These are phyloP conservation scores for Penicillium odoratum DNA, from an alignment of 495 filamentous ascomycete genomes.

Conservation along the genomic window DNA sequence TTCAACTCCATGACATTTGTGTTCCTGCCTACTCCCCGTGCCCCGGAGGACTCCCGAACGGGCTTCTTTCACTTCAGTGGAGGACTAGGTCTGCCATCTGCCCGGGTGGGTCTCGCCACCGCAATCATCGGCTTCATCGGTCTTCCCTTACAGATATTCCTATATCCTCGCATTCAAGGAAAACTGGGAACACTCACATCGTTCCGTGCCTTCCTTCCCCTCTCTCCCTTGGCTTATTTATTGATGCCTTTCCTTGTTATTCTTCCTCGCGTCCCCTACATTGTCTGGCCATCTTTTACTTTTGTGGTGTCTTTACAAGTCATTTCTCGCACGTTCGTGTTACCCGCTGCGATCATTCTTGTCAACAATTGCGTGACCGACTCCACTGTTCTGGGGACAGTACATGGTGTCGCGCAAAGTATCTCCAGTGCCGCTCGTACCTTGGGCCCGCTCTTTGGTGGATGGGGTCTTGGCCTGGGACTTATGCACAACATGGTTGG, in stretches of 20 bases:
- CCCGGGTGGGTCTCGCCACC: slow-evolving; percentile 67
- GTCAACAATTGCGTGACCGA: slow-evolving; percentile 69
- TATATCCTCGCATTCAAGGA: slow-evolving; percentile 64
- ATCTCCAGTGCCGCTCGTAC: slow-evolving; percentile 60
- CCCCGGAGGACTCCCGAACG: slow-evolving; percentile 43
- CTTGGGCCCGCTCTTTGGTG: slow-evolving; percentile 65
- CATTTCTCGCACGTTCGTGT: slow-evolving; percentile 67
- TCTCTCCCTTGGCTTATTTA: slow-evolving; percentile 67
- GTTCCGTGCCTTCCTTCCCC: slow-evolving; percentile 56
- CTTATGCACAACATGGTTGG: slow-evolving; percentile 66
- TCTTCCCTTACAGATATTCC: slow-evolving; percentile 65
- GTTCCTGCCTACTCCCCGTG: slow-evolving; percentile 66
- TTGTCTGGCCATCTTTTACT: slow-evolving; percentile 60
- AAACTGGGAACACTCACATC: slow-evolving; percentile 62
- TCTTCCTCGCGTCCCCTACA: slow-evolving; percentile 45
- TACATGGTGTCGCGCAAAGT: slow-evolving; percentile 70
- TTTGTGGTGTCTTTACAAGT: slow-evolving; percentile 66
- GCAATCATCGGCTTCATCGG: slow-evolving; percentile 69
- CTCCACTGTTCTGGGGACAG: slow-evolving; percentile 61
- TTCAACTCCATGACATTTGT: slow-evolving; percentile 75
- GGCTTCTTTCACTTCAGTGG: slow-evolving; percentile 67
- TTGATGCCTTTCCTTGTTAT: slow-evolving; percentile 67
- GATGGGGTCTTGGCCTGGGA: slow-evolving; percentile 63
- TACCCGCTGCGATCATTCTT: slow-evolving; percentile 67
- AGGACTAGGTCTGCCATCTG: slow-evolving; percentile 68